A percentile compares a stretch with the other conserved stretches of the same genome.
phyloP scores from a whole-genome alignment of 768 basidiomycete species.

The Exidia glandulosa region DNA sequence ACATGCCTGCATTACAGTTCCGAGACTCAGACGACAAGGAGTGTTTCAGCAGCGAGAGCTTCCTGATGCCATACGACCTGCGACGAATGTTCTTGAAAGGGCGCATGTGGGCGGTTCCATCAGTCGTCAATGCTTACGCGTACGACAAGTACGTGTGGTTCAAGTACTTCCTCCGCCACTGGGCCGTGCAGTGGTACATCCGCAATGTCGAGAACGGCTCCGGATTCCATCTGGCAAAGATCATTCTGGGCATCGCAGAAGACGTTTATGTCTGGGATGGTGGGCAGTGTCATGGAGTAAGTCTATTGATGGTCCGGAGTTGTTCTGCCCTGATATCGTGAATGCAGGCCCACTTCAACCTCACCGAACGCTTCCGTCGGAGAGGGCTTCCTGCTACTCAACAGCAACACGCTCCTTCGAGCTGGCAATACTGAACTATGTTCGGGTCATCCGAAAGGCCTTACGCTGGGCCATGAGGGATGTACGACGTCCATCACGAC shows the following conservation, averaged over 20 bases:
- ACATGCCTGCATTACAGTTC: conserved; percentile 23
- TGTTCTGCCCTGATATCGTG: no score
- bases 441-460: no score
- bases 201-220: conserved; percentile 24
- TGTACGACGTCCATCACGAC: no score
- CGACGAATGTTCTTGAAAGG: conserved; percentile 27
- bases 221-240: conserved; percentile 25
- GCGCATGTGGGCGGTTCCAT: conserved; percentile 29
- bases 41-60: conserved; percentile 30
- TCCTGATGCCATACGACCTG: conserved; percentile 33
- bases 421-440: no score
- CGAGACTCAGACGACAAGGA: conserved; percentile 17
- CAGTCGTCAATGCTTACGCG: conserved; percentile 27
- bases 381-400: no score
- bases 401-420: no score
- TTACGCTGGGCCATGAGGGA: no score
- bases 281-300: conserved; percentile 21
- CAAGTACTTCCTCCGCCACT: conserved; percentile 25
- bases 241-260: conserved; percentile 25
- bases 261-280: conserved; percentile 24
- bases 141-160: conserved; percentile 11
- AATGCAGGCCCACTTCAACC: no score
- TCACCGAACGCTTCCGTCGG: no score
- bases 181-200: conserved; percentile 31
- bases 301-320: no score